Evolutionary conservation across 805 yeast species (phyloP).

Genomic region (Kluyveromyces starmeri): DNA sequence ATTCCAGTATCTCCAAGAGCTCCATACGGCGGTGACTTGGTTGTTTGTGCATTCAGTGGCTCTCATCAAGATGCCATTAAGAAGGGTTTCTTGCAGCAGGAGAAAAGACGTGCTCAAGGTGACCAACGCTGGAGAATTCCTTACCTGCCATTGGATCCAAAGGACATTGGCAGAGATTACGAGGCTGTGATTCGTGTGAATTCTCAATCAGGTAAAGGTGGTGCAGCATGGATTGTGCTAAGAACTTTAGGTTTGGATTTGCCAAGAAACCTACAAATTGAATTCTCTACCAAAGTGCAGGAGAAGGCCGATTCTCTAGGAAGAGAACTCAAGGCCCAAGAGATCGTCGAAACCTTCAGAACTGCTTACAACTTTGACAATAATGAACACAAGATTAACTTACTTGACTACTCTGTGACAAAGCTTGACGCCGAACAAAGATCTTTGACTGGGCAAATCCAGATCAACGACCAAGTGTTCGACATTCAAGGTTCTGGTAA

Average conservation of each 20-base stretch:
- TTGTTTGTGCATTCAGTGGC: conserved; percentile 72
- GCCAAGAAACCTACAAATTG: conserved; percentile 64
- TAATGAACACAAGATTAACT: conserved; percentile 25
- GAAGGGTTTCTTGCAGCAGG: conserved; percentile 52
- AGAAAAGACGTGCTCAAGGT: conserved; percentile 40
- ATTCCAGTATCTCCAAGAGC: conserved; percentile 68
- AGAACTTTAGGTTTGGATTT: conserved; percentile 63
- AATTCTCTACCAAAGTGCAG: conserved; percentile 60
- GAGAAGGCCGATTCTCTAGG: conserved; percentile 54
- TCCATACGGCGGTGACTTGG: conserved; percentile 73
- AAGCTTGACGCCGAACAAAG: conserved; percentile 35
- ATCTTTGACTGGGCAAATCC: conserved; percentile 35
- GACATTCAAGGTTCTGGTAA: conserved; percentile 54
- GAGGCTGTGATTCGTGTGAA: conserved; percentile 79
- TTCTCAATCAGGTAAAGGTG: conserved; percentile 84
- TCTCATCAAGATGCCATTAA: conserved; percentile 66
- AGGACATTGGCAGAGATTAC: conserved; percentile 71
- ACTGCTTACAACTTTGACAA: conserved; percentile 43
- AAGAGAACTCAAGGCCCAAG: conserved; percentile 60
- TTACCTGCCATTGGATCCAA: conserved; percentile 72
- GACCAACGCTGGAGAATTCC: conserved; percentile 59
- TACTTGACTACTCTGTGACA: conserved; percentile 36
- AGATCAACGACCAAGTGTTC: conserved; percentile 28
- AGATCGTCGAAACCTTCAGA: conserved; percentile 51
- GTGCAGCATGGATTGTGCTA: conserved; percentile 75